Evolutionary conservation across 1,284 basidiomycete species (phyloP), one percentile per base, ranked within the genome.

Genomic region (Sporisorium exsertum): DNA sequence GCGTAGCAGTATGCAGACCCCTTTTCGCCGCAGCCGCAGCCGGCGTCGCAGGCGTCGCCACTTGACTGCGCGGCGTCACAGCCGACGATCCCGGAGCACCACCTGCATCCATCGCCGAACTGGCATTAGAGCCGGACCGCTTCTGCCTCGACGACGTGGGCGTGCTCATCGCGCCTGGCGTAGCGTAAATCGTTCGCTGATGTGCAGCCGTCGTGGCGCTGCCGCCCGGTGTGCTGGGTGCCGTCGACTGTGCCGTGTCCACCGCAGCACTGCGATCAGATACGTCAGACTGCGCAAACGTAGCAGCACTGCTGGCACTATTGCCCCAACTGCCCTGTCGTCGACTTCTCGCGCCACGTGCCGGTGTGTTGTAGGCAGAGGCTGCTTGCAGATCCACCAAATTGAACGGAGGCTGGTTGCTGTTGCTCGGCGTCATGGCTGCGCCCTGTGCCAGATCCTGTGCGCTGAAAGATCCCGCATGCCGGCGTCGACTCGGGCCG

Each of bases 391-490:
- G 46, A 29, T 72, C 67, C 15, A 56, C 70, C 29, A 77, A 58
- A 24, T 74, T 73, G 60, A 79, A 76, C 1, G 71, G 66, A 50
- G 70, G 75, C 46, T 59, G 56, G 12, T 63, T 59, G 64, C 58
- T 60, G 18, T 33, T 42, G 46, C 65, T 76, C 2, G 76, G 72
- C 45, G 66, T 64, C 63, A 82, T 77, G 22, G 71, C 69, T 20
- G 80, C 79, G 1, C 80, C 80, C 27, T 79, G 74, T 16, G 77
- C 77, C 45, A 82, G 62, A 49, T 82, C 81, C 35, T 81, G 75
- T 13, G 80, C 81, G 54, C 81, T 82, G 63, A 82, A 82, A 3
- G 78, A 80, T 42, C 81, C 81, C 5, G 78, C 81, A 42, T 82
- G 78, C 7, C 81, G 62, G 18, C 78, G 61, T 16, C 78, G 60